Base-by-base conservation (phyloP, 1,284 basidiomycete species). In the Anthracocystis setariae region DNA sequence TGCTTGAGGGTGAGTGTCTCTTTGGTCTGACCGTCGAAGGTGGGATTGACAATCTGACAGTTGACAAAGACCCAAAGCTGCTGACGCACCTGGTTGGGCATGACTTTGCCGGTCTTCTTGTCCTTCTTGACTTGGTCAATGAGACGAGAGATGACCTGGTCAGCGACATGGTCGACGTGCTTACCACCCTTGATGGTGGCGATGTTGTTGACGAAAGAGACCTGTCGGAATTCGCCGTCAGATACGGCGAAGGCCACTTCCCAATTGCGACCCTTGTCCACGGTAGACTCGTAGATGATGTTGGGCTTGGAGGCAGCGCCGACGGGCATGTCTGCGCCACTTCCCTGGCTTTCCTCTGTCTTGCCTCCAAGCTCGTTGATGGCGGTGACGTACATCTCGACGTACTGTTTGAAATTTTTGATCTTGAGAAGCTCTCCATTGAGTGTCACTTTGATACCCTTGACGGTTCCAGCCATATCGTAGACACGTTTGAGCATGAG, bases 1-100 rank as follows among this genome's bases (percentile, higher is more conserved):
- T 90, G 86, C 23, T 91, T 90, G 46, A 98, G 86, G 2, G 94
- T 98, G 74, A 98, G 85, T 8, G 90, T 92, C 84, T 99, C 96
- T 86, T 99, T 99, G 46, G 96, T 98, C 85, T 99, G 96, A 85
- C 93, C 94, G 87, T 99, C 95, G 84, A 99, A 99, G 1, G 94
- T 93, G 9, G 96, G 95, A 82, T 99, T 99, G 85, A 97, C 94
- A 70, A 98, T 91, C 69, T 97, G 87, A 21, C 92, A 90, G 80
- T 98, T 98, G 83, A 99, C 91, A 81, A 98, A 99, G 64, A 99
- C 88, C 93, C 93, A 96, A 88, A 98, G 93, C 82, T 99, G 94
- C 82, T 92, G 94, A 86, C 93, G 95, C 85, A 98, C 90, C 84
- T 97, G 93, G 62, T 90, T 88, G 12, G 92, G 88, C 84, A 98